phyloP scores from a whole-genome alignment of 1,139 yeast species.

The Scheffersomyces stambukii region DNA sequence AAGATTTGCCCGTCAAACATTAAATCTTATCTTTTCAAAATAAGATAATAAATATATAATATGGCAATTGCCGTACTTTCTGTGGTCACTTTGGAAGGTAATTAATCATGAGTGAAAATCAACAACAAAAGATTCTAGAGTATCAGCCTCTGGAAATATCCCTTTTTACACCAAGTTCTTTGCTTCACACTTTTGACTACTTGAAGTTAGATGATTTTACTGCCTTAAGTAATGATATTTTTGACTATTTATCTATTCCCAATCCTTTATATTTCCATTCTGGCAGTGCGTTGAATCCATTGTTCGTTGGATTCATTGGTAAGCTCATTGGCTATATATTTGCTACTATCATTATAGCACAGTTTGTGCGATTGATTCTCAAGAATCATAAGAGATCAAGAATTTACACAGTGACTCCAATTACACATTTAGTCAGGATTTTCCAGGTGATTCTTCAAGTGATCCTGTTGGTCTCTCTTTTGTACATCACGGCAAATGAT shows the following conservation, averaged over 20 bases:
- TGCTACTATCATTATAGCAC: slow-evolving; percentile 14
- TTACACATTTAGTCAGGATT: slow-evolving; percentile 8
- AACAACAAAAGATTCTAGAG: too few relatives aligned
- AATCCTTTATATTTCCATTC: slow-evolving; percentile 10
- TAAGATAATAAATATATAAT: too few relatives aligned
- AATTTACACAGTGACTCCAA: slow-evolving; percentile 8
- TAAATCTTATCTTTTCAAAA: too few relatives aligned
- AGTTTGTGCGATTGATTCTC: slow-evolving; percentile 11
- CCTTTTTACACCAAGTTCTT: slow-evolving; percentile 7
- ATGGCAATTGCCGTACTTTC: too few relatives aligned
- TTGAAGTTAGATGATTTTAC: background rate
- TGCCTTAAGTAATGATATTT: background rate
- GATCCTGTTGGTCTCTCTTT: slow-evolving; percentile 3
- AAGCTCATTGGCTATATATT: slow-evolving; percentile 9
- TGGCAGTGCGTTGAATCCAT: slow-evolving; percentile 27
- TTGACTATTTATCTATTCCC: slow-evolving; percentile 7
- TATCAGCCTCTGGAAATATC: slow-evolving; percentile 8
- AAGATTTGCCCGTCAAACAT: too few relatives aligned
- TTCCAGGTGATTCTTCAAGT: slow-evolving; percentile 7
- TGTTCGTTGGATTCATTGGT: slow-evolving; percentile 23
- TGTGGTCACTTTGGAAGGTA: too few relatives aligned
- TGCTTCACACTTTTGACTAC: slow-evolving; percentile 9
- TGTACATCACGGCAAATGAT: slow-evolving; percentile 4
- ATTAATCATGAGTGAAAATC: too few relatives aligned
- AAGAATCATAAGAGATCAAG: slow-evolving; percentile 3